Evolutionary conservation across 2,329 filamentous ascomycete species (phyloP).

Genomic region (Aspergillus texensis): DNA sequence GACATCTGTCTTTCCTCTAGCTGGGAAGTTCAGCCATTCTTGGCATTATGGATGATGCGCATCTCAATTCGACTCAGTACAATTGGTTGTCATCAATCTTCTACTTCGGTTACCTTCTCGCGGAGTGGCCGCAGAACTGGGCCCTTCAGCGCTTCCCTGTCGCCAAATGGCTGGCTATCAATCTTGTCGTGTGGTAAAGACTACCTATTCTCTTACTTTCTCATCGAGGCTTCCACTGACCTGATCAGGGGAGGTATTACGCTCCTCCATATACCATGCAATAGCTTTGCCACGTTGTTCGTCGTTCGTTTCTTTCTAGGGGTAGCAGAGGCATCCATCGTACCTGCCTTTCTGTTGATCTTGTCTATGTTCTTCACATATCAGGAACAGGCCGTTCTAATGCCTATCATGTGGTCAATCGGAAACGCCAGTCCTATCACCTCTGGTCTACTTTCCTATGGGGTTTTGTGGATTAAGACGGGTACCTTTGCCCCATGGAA

Average conservation of each 20-base stretch:
- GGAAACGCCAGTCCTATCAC: constrained; percentile 44
- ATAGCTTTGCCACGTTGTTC: constrained; percentile 52
- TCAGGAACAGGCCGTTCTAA: constrained; percentile 34
- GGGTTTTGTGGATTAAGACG: constrained; percentile 44
- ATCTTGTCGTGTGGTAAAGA: constrained; percentile 28
- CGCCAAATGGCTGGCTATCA: constrained; percentile 40
- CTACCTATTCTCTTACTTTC: background rate
- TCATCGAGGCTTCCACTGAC: background rate
- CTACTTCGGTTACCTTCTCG: constrained; percentile 46
- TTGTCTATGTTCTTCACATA: constrained; percentile 45
- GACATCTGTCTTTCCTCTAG: constrained; percentile 1
- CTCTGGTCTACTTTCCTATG: constrained; percentile 46
- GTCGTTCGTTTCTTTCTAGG: constrained; percentile 56
- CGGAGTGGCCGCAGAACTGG: constrained; percentile 46
- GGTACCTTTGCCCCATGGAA: constrained; percentile 42
- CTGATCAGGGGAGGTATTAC: constrained; percentile 34
- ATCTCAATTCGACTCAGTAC: constrained; percentile 32
- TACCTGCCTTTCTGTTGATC: constrained; percentile 50
- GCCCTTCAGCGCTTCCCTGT: constrained; percentile 46
- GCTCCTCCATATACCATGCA: constrained; percentile 47
- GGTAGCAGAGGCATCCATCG: constrained; percentile 55
- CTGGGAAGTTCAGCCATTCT: constrained; percentile 31
- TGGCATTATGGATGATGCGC: constrained; percentile 35
- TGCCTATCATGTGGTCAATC: constrained; percentile 46
- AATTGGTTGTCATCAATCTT: constrained; percentile 49